Evolutionary conservation across 495 filamentous ascomycete species (phyloP), one percentile per base, ranked within the genome.

Genomic region (Daldinia caldariorum): DNA sequence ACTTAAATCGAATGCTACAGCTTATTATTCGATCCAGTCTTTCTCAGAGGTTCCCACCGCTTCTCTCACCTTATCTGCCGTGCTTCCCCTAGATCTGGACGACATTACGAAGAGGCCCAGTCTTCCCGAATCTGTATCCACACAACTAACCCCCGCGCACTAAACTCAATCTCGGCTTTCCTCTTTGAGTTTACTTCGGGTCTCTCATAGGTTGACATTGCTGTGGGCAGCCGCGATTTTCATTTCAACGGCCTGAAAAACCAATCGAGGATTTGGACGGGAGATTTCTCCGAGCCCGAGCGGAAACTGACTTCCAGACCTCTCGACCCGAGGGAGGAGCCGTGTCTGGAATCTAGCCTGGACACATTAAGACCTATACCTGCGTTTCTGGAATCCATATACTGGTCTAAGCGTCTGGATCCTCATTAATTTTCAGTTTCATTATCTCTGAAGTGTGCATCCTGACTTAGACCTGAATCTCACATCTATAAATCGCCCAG

Each of bases 151-250:
- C 69, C 64, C 64, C 69, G 64, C 70, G 65, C 58, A 38, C 35
- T 69, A 61, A 65, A 35, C 39, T 53, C 31, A 47, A 45, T 39
- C 26, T 69, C 65, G 70, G 65, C 65, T 72, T 69, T 69, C 65
- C 65, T 58, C 10, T 68, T 68, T 59, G 6, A 56, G 65, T 41
- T 35, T 61, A 16, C 34, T 14, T 16, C 49, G 37, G 55, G 34
- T 32, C 10, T 38, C 57, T 45, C 22, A 61, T 26, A 12, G 16
- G 16, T 60, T 54, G n/a, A 16, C 56, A 18, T 51, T 35, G n/a
- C 18, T 29, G 35, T 53, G 4, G 60, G 29, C 37, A 45, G 32
- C 3, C 49, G 45, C n/a, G 41, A 58, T 39, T 53, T 58, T 22
- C 60, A 29, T 50, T 20, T 14, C 31, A 20, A 47, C 57, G 10